These are phyloP conservation scores for Tolypocladium amazonense DNA, from an alignment of 2,329 filamentous ascomycete genomes.

Conservation along the genomic window DNA sequence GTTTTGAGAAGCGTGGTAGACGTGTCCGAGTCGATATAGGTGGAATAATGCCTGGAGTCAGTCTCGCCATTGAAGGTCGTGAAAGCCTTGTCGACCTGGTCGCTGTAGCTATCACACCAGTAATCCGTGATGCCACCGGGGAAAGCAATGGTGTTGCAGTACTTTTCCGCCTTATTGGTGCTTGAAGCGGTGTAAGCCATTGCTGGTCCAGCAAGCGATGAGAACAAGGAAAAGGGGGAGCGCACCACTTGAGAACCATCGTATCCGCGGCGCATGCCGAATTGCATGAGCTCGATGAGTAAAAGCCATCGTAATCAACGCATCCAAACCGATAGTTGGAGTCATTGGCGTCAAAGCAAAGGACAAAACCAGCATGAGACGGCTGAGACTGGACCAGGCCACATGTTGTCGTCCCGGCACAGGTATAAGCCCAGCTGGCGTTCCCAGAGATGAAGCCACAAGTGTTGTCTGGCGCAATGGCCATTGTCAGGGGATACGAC, in stretches of 20 bases:
- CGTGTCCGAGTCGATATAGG: not conserved
- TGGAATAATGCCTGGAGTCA: not conserved
- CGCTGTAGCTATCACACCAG: constrained; percentile 26
- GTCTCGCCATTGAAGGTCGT: constrained; percentile 31
- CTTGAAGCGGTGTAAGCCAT: constrained; percentile 13
- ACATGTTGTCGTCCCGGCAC: constrained; percentile 23
- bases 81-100: constrained; percentile 21
- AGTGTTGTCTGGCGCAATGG: constrained; percentile 35
- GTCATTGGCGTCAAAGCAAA: constrained; percentile 26
- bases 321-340: constrained; percentile 28
- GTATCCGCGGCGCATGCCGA: constrained; percentile 27
- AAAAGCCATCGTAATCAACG: constrained; percentile 25
- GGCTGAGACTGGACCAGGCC: constrained; percentile 25
- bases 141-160: constrained; percentile 35
- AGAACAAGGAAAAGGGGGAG: not conserved
- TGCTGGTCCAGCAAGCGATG: not conserved
- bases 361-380: constrained; percentile 23
- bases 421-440: constrained; percentile 28
- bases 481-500: constrained; percentile 13
- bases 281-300: constrained; percentile 25
- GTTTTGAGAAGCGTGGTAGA: not conserved
- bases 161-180: constrained; percentile 22
- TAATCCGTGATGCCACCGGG: constrained; percentile 30
- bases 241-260: constrained; percentile 35
- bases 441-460: constrained; percentile 37